Conservation (phyloP, 305 asterid genomes). For the Vinca major region DNA sequence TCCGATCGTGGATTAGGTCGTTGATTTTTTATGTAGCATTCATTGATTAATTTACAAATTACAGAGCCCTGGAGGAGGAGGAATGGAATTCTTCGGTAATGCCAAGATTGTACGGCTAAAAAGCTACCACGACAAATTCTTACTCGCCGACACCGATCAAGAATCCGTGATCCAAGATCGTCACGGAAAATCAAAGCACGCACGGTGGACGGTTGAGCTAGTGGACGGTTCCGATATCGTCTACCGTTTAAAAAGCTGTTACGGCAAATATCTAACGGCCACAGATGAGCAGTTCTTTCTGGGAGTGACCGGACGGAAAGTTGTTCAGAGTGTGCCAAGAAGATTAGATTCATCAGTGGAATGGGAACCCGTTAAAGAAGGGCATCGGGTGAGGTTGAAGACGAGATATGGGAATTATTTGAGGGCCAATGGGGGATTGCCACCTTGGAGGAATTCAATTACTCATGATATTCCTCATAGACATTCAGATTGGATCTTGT, state of each 20-base stretch:
- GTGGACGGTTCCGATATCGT: constrained; percentile 38
- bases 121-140: constrained; percentile 58
- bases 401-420: constrained; percentile 66
- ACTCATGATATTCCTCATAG: constrained; percentile 86
- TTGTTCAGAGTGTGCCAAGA: constrained; percentile 40
- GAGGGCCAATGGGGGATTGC: constrained; percentile 81
- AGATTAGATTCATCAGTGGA: constrained; percentile 53
- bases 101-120: constrained; percentile 53
- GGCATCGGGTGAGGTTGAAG: constrained; percentile 45
- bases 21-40: too few relatives aligned
- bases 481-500: constrained; percentile 65
- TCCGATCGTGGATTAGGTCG: neutral
- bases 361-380: constrained; percentile 84
- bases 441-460: constrained; percentile 85
- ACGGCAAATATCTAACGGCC: constrained; percentile 56
- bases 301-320: constrained; percentile 74
- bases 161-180: constrained; percentile 52
- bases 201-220: constrained; percentile 61
- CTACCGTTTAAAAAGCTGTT: constrained; percentile 50
- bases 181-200: constrained; percentile 22
- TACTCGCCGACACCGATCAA: constrained; percentile 43
- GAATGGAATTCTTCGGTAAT: constrained; percentile 51
- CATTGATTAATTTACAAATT: neutral
- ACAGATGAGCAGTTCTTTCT: constrained; percentile 50
- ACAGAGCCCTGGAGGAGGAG: constrained; percentile 6